phyloP scores from a whole-genome alignment of 1,139 yeast genomes.

The Pichia sp. region DNA sequence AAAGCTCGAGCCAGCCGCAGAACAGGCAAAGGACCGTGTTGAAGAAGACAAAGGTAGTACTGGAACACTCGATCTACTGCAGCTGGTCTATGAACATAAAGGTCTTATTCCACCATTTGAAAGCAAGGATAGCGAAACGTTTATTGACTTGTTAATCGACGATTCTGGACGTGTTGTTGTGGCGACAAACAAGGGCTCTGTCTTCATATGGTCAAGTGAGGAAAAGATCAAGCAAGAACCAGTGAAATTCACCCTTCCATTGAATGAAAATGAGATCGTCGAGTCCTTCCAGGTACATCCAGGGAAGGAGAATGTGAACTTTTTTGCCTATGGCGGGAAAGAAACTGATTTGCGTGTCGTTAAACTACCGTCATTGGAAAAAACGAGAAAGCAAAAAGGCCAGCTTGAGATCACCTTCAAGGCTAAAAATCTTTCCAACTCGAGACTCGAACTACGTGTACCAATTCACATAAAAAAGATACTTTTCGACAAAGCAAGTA shows the following conservation, averaged over 20 bases:
- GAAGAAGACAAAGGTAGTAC: neutral
- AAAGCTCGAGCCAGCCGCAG: neutral
- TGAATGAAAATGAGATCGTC: conserved; percentile 37
- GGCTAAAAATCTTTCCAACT: conserved; percentile 65
- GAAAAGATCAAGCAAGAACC: conserved; percentile 32
- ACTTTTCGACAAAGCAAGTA: conserved; percentile 35
- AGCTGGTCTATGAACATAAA: conserved; percentile 10
- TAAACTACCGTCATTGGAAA: conserved; percentile 29
- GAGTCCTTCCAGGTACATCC: conserved; percentile 46
- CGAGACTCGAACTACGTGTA: conserved; percentile 57
- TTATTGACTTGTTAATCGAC: conserved; percentile 24
- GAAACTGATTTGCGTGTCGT: conserved; percentile 60
- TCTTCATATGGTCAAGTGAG: conserved; percentile 36
- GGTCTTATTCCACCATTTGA: conserved; percentile 5
- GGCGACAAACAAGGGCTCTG: conserved; percentile 46
- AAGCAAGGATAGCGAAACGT: conserved; percentile 18
- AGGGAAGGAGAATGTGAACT: conserved; percentile 33
- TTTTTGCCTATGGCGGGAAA: conserved; percentile 71
- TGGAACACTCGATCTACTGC: conserved; percentile 7
- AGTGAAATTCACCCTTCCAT: conserved; percentile 30
- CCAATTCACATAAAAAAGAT: conserved; percentile 62
- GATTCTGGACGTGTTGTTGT: conserved; percentile 29
- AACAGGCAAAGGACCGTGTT: neutral
- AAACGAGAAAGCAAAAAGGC: conserved; percentile 21
- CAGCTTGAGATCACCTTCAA: conserved; percentile 38